Evolutionary conservation across 352 stramenopile species (phyloP).

Genomic region (Phytopythium ostracodes): DNA sequence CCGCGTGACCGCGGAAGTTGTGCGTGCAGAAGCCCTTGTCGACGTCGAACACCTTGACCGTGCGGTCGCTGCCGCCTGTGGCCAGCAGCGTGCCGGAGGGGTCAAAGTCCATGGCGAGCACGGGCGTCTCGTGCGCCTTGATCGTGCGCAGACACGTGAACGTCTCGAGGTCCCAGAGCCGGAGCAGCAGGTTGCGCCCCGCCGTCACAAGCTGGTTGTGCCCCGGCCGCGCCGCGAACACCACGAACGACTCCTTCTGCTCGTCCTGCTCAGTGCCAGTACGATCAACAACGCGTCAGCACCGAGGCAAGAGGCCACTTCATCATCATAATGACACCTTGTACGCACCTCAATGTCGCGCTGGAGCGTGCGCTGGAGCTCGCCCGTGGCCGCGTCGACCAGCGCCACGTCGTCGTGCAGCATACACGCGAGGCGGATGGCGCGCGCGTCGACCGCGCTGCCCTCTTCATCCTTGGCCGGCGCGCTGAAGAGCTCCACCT

Average conservation of each 20-base stretch:
- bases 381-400: conserved; percentile 62
- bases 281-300: neutral
- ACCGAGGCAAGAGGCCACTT: neutral
- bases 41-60: conserved; percentile 93
- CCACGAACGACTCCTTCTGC: conserved; percentile 80
- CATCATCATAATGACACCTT: neutral
- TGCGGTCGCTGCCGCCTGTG: conserved; percentile 94
- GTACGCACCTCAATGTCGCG: conserved; percentile 44
- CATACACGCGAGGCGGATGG: conserved; percentile 61
- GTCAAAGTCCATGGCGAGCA: conserved; percentile 88
- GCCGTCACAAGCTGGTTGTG: conserved; percentile 82
- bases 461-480: conserved; percentile 9
- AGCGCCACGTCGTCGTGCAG: conserved; percentile 82
- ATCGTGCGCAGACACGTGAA: conserved; percentile 75
- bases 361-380: conserved; percentile 71
- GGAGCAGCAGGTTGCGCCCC: conserved; percentile 79
- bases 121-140: conserved; percentile 69
- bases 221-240: conserved; percentile 68
- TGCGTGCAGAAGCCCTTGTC: conserved; percentile 92
- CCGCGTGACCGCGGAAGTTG: conserved; percentile 87
- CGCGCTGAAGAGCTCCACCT: conserved; percentile 56
- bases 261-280: conserved; percentile 28
- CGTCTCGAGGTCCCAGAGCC: conserved; percentile 83
- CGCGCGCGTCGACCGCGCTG: conserved; percentile 7
- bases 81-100: conserved; percentile 91